A percentile compares a stretch with the other conserved stretches of the same genome.
Conservation (phyloP, 2,329 filamentous ascomycete species). For the Pestalotiopsis sp. region DNA sequence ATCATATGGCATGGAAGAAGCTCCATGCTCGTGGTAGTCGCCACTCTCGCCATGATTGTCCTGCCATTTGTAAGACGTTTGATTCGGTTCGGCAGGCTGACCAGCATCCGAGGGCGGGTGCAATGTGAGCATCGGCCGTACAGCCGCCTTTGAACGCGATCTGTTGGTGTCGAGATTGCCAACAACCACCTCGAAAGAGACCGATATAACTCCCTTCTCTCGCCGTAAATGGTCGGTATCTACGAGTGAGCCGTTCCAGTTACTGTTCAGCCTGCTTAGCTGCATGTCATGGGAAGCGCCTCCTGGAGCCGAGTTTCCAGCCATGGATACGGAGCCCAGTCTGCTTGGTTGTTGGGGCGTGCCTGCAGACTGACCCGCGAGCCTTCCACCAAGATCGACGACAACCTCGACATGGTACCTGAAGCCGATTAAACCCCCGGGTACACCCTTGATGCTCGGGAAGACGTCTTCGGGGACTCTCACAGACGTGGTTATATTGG, state of each 20-base stretch:
- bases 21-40: conserved; percentile 21
- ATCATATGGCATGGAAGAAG: conserved; percentile 18
- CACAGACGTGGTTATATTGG: conserved; percentile 80
- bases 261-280: conserved; percentile 46
- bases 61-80: conserved; percentile 32
- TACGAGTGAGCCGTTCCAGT: conserved; percentile 71
- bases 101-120: conserved; percentile 24
- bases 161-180: conserved; percentile 75
- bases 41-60: conserved; percentile 31
- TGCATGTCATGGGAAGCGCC: conserved; percentile 38
- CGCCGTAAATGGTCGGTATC: conserved; percentile 85
- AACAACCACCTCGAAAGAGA: conserved; percentile 83
- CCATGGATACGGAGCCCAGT: conserved; percentile 40
- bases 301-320: conserved; percentile 29
- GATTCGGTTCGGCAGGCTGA: conserved; percentile 20
- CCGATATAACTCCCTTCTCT: conserved; percentile 89
- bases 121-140: conserved; percentile 23
- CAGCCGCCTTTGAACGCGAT: conserved; percentile 29
- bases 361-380: conserved; percentile 60
- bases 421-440: conserved; percentile 93
- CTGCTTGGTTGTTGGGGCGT: conserved; percentile 42
- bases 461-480: conserved; percentile 89
- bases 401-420: conserved; percentile 93
- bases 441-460: conserved; percentile 86
- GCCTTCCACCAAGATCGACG: conserved; percentile 85